phyloP scores from a whole-genome alignment of 2,329 filamentous ascomycete species.

The Pseudogymnoascus destructans region DNA sequence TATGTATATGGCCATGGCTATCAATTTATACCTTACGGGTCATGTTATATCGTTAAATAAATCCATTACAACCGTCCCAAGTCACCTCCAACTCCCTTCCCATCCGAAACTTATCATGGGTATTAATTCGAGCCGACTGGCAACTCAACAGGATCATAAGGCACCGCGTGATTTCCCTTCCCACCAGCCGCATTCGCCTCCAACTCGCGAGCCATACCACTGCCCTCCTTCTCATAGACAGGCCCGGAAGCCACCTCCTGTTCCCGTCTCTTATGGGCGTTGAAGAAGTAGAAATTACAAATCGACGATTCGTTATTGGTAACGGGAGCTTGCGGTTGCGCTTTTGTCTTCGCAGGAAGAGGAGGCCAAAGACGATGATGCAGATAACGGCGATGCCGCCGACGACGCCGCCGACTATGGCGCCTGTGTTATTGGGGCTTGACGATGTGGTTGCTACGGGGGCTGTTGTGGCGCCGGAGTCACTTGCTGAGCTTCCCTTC shows the following conservation, averaged over 20 bases:
- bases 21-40: neutral
- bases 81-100: neutral
- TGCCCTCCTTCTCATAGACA: neutral
- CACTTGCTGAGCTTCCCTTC: neutral
- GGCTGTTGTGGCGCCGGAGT: neutral
- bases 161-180: neutral
- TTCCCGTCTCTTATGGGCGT: neutral
- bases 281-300: neutral
- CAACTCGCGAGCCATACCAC: neutral
- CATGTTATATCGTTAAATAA: neutral
- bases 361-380: constrained; percentile 14
- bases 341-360: constrained; percentile 10
- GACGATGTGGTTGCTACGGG: neutral
- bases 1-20: neutral
- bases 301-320: neutral
- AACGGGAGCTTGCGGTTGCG: neutral
- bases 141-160: neutral
- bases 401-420: constrained; percentile 27
- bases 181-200: neutral
- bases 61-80: neutral
- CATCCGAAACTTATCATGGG: neutral
- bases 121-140: neutral
- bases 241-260: neutral
- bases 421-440: constrained; percentile 17
- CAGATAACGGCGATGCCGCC: constrained; percentile 28